Conservation (phyloP, 1,139 yeast species). For the Hansenula sp. region DNA sequence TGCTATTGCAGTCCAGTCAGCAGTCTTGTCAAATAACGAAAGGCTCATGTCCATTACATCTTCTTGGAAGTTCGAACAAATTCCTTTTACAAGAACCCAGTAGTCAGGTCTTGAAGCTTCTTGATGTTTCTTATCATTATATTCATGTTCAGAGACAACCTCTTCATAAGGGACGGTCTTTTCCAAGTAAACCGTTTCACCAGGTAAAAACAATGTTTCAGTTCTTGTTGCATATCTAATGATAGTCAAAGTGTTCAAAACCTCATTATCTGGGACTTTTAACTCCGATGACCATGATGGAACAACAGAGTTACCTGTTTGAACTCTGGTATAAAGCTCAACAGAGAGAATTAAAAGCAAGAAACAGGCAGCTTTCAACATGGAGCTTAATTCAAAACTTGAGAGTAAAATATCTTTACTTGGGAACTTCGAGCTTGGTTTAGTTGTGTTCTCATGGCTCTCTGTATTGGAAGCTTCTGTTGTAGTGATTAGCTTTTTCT, state of each 20-base stretch:
- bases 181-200: constrained; percentile 2
- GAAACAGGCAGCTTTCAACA: background rate
- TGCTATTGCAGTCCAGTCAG: background rate
- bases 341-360: background rate
- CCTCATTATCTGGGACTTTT: background rate
- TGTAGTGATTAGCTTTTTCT: too few relatives aligned
- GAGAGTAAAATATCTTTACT: too few relatives aligned
- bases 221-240: constrained; percentile 14
- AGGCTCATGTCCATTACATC: background rate
- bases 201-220: constrained; percentile 9
- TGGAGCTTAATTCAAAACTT: too few relatives aligned
- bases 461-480: background rate
- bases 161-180: constrained; percentile 1
- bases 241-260: constrained; percentile 8
- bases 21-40: too few relatives aligned
- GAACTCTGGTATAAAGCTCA: background rate
- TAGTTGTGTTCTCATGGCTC: background rate
- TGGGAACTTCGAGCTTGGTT: background rate
- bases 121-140: constrained; percentile 1
- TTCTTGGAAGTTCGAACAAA: constrained; percentile 4
- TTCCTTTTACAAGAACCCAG: constrained; percentile 7
- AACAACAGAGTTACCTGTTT: background rate
- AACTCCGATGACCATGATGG: background rate
- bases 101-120: constrained; percentile 3
- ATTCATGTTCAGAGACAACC: background rate